phyloP scores from a whole-genome alignment of 805 yeast genomes.

The Wickerhamomyces bovis region DNA sequence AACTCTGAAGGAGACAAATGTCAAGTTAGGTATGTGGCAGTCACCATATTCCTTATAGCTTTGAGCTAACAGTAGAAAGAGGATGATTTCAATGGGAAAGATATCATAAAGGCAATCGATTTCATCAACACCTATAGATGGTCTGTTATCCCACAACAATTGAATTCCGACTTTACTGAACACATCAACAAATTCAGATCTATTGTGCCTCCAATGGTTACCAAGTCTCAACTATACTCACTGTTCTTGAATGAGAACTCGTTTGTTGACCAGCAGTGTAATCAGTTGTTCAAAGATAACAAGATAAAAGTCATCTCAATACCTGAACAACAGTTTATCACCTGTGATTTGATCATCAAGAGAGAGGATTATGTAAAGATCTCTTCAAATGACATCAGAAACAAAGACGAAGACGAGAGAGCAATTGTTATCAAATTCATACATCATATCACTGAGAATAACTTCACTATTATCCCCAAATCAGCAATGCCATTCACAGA shows the following conservation, averaged over 20 bases:
- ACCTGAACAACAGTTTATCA: slow-evolving; percentile 23
- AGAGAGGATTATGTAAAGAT: slow-evolving; percentile 18
- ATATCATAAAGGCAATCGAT: slow-evolving; percentile 2
- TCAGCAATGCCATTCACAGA: slow-evolving; percentile 5
- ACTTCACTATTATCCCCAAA: slow-evolving; percentile 1
- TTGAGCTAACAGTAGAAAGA: neutral
- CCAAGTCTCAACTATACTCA: slow-evolving; percentile 39
- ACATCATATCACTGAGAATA: neutral
- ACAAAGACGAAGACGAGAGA: neutral
- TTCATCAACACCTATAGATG: slow-evolving; percentile 12
- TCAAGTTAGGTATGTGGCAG: neutral
- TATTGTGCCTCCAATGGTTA: slow-evolving; percentile 11
- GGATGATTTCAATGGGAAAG: neutral
- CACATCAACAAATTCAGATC: slow-evolving; percentile 15
- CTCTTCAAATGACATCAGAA: slow-evolving; percentile 1
- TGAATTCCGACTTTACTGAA: slow-evolving; percentile 13
- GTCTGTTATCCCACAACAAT: slow-evolving; percentile 10
- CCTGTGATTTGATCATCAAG: slow-evolving; percentile 30
- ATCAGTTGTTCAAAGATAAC: slow-evolving; percentile 31
- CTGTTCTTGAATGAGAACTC: slow-evolving; percentile 42
- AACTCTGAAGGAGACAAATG: neutral
- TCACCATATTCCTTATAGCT: too few species aligned
- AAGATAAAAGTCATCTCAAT: slow-evolving; percentile 27
- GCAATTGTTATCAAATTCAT: slow-evolving; percentile 3
- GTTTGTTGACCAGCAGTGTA: slow-evolving; percentile 42